phyloP scores from a whole-genome alignment of 768 basidiomycete genomes.

The Xerocomellus dryophilus region DNA sequence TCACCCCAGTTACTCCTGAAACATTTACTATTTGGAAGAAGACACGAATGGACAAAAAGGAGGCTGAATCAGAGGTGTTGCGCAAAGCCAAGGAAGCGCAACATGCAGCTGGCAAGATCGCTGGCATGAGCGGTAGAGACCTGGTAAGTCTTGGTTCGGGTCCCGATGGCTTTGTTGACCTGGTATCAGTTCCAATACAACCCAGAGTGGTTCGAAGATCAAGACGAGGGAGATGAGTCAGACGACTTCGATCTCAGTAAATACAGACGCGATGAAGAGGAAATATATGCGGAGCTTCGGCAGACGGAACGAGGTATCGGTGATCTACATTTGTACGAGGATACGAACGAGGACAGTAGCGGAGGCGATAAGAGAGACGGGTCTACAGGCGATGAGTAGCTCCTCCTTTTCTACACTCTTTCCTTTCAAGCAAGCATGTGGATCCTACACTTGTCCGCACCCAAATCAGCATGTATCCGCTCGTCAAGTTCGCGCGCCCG shows the following conservation, averaged over 20 bases:
- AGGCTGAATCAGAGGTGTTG: conserved; percentile 78
- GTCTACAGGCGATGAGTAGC: conserved; percentile 2
- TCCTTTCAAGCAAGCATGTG: background rate
- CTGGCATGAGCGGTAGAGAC: conserved; percentile 94
- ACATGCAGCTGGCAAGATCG: conserved; percentile 81
- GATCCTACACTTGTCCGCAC: background rate
- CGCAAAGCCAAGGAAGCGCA: conserved; percentile 81
- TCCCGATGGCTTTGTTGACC: conserved; percentile 6
- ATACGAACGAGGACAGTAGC: conserved; percentile 5
- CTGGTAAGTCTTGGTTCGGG: conserved; percentile 51
- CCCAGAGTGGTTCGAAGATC: conserved; percentile 89
- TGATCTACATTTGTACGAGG: conserved; percentile 22
- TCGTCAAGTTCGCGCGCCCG: background rate
- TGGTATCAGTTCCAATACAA: conserved; percentile 83
- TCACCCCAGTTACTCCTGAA: conserved; percentile 93
- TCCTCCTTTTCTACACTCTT: background rate
- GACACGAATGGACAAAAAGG: conserved; percentile 92
- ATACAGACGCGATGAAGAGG: conserved; percentile 47
- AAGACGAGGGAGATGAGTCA: conserved; percentile 44
- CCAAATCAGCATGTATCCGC: background rate
- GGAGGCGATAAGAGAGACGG: background rate
- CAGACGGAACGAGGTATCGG: conserved; percentile 15
- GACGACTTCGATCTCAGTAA: conserved; percentile 58
- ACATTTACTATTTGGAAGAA: conserved; percentile 93
- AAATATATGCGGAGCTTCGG: conserved; percentile 28